A percentile compares a stretch with the other conserved stretches of the same genome.
Conservation (phyloP, 331 rosid genomes). For the Pyracantha coccinea region DNA sequence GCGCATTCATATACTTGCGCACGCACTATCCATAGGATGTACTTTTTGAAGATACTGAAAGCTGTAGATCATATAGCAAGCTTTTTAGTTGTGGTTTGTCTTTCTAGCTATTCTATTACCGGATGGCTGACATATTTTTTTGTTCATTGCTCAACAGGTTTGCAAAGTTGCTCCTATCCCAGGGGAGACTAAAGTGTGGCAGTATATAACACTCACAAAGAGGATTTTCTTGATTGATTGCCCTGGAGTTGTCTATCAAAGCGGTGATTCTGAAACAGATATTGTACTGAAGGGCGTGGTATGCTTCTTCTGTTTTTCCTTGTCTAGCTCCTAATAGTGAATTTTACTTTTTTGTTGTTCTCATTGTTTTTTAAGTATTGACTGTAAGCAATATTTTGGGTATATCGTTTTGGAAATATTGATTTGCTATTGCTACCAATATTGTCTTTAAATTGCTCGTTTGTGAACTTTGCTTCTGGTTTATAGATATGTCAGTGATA, state of each 20-base stretch:
- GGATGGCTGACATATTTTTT: constrained; percentile 1
- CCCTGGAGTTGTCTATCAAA: constrained; percentile 88
- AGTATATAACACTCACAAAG: constrained; percentile 91
- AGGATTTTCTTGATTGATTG: constrained; percentile 91
- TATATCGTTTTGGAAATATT: background rate
- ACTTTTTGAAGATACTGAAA: no score
- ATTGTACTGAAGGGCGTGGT: constrained; percentile 96
- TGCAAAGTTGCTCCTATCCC: constrained; percentile 99
- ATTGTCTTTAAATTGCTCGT: background rate
- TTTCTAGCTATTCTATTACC: background rate
- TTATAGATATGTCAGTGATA: no score
- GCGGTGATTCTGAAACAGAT: constrained; percentile 74
- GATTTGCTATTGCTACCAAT: background rate
- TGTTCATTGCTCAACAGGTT: constrained; percentile 40
- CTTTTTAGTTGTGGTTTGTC: no score
- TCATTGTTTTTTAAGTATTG: background rate
- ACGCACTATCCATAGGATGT: no score
- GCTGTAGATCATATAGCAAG: no score
- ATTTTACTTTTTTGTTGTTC: background rate
- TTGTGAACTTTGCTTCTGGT: background rate
- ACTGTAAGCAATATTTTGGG: background rate
- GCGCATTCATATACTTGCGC: no score
- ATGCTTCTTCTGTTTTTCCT: constrained; percentile 19
- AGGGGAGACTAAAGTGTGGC: constrained; percentile 95
- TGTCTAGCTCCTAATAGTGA: background rate